Evolutionary conservation across 108 stramenopile species (phyloP), one percentile per base, ranked within the genome.

Genomic region (Aurantiochytrium sp.): DNA sequence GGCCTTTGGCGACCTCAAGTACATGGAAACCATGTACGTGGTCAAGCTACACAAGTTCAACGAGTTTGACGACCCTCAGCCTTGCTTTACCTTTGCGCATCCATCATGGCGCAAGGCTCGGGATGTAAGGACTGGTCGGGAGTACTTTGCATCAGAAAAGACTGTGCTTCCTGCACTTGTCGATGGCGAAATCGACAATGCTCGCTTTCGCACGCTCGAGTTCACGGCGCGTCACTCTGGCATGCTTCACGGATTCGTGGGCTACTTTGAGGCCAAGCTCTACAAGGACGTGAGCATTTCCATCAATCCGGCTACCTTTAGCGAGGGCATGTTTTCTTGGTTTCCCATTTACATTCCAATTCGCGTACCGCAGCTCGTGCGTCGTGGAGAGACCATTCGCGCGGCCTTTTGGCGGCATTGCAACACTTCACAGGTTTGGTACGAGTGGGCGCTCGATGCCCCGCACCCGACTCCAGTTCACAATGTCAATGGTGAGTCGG

Each of bases 21-120:
- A 94, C 8, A 93, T 98, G 91, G 98, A 99, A 93, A 99, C 99
- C 16, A 95, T 98, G 5, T 97, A 96, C 88, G 99, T 99, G n/a
- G 98, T 98, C 1, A 94, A 98, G 72, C 93, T 96, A 18, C 97
- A 98, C 91, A 96, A 97, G 47, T 96, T 96, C 18, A 94, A 94
- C 35, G 97, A 96, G 92, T 95, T 97, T 4, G 95, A 95, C 45
- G 72, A 88, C n/a, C 95, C 95, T 64, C 92, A 94, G 90, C 89
- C 93, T 12, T 97, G 96, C 89, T 97, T 98, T 95, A 91, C 87
- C 10, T 99, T 98, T 92, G 88, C 88, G 73, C 98, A 98, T 93
- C 97, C 97, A 73, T 92, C 49, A 3, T 83, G 76, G 76, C 45
- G 28, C 76, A 83, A 83, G 51, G 76, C 43, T 4, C 18, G 12